Evolutionary conservation across 75 land plant genomes (phyloP).

Genomic region (Sequoia sempervirens): DNA sequence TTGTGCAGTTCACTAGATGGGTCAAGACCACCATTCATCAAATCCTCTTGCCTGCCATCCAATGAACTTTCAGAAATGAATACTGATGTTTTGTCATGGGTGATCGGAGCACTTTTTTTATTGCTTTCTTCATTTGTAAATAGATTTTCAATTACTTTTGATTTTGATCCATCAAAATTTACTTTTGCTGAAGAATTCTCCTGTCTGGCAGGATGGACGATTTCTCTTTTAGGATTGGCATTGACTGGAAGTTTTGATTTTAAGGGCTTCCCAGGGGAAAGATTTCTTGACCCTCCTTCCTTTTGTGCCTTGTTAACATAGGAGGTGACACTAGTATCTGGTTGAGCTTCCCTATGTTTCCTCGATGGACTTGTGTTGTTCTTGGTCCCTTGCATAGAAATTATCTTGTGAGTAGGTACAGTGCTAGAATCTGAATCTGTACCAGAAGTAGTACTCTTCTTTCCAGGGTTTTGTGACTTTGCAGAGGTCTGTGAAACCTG

Average conservation of each 20-base stretch:
- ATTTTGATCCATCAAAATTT: neutral
- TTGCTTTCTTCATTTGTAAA: neutral
- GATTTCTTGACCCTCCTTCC: conserved; percentile 3
- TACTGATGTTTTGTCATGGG: neutral
- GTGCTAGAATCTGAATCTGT: conserved; percentile 4
- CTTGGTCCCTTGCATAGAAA: neutral
- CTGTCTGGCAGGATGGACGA: neutral
- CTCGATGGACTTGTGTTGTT: neutral
- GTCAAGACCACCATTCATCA: neutral
- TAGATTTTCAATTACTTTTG: neutral
- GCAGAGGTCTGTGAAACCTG: neutral
- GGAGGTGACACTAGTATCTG: neutral
- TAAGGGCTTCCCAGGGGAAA: conserved; percentile 1
- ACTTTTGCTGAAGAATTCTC: neutral
- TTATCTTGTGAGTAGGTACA: conserved; percentile 1
- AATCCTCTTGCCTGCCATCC: neutral
- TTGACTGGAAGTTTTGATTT: conserved; percentile 4
- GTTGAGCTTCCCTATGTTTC: neutral
- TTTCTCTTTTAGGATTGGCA: conserved; percentile 6
- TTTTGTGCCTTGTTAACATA: neutral
- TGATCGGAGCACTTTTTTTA: neutral
- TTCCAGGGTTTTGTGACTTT: neutral
- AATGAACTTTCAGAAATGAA: neutral
- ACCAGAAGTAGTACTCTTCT: conserved; percentile 1
- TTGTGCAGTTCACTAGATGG: neutral